A percentile compares a stretch with the other conserved stretches of the same genome.
phyloP scores from a whole-genome alignment of 768 basidiomycete species.

The Suillus spraguei region DNA sequence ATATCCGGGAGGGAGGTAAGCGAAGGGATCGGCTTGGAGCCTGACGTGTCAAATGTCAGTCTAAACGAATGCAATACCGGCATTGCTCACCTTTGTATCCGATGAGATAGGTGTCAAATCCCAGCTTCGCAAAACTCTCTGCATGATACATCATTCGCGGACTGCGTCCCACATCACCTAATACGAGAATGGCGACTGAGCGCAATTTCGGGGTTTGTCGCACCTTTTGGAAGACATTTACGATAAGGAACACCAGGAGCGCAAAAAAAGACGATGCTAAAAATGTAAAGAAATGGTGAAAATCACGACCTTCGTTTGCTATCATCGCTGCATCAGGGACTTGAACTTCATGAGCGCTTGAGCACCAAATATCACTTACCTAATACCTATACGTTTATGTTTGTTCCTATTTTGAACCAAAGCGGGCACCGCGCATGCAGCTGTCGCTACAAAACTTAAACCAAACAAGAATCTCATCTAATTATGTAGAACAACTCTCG shows the following conservation, averaged over 20 bases:
- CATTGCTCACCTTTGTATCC: constrained; percentile 75
- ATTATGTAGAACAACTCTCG: too few relatives aligned
- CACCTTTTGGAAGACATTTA: constrained; percentile 21
- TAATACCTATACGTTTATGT: too few relatives aligned
- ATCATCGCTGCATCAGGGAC: constrained; percentile 12
- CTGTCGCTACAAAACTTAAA: too few relatives aligned
- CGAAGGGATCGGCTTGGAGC: constrained; percentile 75
- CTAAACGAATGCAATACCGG: not conserved
- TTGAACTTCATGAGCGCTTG: not conserved
- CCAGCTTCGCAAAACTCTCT: constrained; percentile 82
- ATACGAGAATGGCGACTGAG: constrained; percentile 86
- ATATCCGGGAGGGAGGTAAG: constrained; percentile 68
- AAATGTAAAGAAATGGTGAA: constrained; percentile 8
- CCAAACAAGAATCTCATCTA: too few relatives aligned
- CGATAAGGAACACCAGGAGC: constrained; percentile 18
- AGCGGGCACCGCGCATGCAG: too few relatives aligned
- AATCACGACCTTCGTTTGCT: not conserved
- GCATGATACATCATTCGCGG: constrained; percentile 99
- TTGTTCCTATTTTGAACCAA: too few relatives aligned
- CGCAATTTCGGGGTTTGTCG: constrained; percentile 43
- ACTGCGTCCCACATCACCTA: constrained; percentile 95
- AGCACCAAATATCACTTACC: too few relatives aligned
- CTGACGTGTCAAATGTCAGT: constrained; percentile 41
- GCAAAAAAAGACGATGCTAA: constrained; percentile 15
- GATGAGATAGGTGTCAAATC: constrained; percentile 78